Conservation (phyloP, 202 grass and related monocot genomes). For the Saccharum hybrid region DNA sequence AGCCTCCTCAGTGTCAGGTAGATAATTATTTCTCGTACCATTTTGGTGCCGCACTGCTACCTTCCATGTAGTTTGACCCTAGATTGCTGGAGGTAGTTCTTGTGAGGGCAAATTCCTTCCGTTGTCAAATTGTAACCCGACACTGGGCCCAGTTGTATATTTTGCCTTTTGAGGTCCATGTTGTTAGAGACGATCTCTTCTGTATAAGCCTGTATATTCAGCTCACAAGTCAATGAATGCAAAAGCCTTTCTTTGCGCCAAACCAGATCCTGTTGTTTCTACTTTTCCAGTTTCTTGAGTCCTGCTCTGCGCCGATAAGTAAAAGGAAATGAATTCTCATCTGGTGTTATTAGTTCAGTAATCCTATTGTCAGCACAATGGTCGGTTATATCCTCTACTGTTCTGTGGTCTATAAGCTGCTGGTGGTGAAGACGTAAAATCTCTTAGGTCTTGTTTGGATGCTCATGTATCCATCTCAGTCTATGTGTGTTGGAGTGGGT, state of each 20-base stretch:
- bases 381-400: too few relatives aligned
- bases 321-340: too few relatives aligned
- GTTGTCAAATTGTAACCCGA: conserved; percentile 45
- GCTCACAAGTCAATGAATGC: conserved; percentile 52
- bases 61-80: conserved; percentile 43
- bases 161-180: conserved; percentile 47
- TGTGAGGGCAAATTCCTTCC: conserved; percentile 43
- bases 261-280: background rate
- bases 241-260: conserved; percentile 42
- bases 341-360: too few relatives aligned
- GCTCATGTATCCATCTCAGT: too few relatives aligned
- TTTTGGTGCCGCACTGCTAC: conserved; percentile 48
- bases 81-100: conserved; percentile 43
- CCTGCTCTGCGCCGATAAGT: background rate
- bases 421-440: too few relatives aligned
- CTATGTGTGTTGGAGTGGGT: too few relatives aligned
- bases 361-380: too few relatives aligned
- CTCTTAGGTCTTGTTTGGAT: too few relatives aligned
- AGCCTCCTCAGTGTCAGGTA: conserved; percentile 56
- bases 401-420: too few relatives aligned
- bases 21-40: conserved; percentile 53
- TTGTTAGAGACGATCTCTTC: conserved; percentile 41
- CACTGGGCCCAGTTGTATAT: conserved; percentile 60
- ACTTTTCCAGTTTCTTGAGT: background rate
- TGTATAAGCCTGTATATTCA: conserved; percentile 58